phyloP scores from a whole-genome alignment of 2,329 filamentous ascomycete genomes.

The Aspergillus piperis region DNA sequence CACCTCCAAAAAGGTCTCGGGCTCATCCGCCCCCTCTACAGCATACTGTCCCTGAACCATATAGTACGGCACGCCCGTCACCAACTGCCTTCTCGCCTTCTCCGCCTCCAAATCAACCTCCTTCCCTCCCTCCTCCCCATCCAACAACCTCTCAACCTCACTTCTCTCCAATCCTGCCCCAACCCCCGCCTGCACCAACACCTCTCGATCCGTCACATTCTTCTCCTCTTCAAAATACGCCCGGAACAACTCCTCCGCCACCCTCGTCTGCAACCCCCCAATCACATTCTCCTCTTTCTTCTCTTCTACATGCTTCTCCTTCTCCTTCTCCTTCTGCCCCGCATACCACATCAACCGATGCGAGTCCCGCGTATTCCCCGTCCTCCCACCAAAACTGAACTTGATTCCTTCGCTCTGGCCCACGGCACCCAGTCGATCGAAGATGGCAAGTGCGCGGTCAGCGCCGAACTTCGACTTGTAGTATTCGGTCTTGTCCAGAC shows the following conservation, averaged over 20 bases:
- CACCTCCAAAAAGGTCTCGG: conserved; percentile 64
- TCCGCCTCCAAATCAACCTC: conserved; percentile 61
- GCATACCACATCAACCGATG: conserved; percentile 75
- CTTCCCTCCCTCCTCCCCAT: conserved; percentile 55
- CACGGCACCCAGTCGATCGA: conserved; percentile 57
- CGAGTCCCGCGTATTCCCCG: conserved; percentile 76
- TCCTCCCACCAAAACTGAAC: conserved; percentile 70
- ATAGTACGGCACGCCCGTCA: conserved; percentile 74
- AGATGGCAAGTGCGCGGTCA: conserved; percentile 60
- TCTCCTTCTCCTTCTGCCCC: conserved; percentile 55
- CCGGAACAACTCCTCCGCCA: conserved; percentile 65
- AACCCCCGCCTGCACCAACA: conserved; percentile 55
- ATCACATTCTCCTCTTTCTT: conserved; percentile 33
- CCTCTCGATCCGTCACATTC: conserved; percentile 62
- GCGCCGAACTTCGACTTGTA: conserved; percentile 67
- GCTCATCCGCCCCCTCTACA: conserved; percentile 71
- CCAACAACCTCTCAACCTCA: conserved; percentile 58
- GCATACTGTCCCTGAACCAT: conserved; percentile 68
- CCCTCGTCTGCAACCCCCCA: conserved; percentile 57
- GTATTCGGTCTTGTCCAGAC: conserved; percentile 56
- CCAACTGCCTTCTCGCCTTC: conserved; percentile 54
- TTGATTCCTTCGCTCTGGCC: conserved; percentile 69
- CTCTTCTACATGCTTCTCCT: conserved; percentile 5
- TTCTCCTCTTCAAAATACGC: conserved; percentile 66
- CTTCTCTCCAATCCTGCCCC: conserved; percentile 56